Evolutionary conservation across 2,329 filamentous ascomycete genomes (phyloP), one percentile per base, ranked within the genome.

Genomic region (Epichloe bromicola): DNA sequence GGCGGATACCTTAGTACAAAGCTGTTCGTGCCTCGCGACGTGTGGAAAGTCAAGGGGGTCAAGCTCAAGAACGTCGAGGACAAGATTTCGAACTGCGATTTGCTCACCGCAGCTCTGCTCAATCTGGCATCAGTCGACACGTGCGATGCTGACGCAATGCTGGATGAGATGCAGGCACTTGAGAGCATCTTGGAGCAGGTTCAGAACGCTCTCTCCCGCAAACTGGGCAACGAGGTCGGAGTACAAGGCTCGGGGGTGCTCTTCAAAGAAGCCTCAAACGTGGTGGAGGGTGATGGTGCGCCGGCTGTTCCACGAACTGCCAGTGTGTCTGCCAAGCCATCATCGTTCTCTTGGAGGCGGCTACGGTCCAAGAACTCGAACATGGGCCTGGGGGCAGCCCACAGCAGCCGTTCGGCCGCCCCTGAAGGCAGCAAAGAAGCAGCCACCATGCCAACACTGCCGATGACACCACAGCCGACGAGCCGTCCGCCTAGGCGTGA

Each of bases 61-160:
- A 97, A 95, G 68, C 75, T 98, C 23, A 93, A 89, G 69, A 84
- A 83, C 36, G 63, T 97, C 1, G 93, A 98, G 57, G 93, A 98
- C 60, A 98, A 98, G 71, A 83, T 96, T 50, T 79, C 87, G 12
- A 88, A 89, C 55, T 96, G 90, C 64, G 93, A 98, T 65, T 76
- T 88, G 48, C 76, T 98, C 47, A 97, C 91, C 1, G 88, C 90
- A 1, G 90, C 91, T 10, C 72, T 98, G 33, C 76, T 88, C 51
- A 93, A 90, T 63, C 76, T 98, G 37, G 80, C 83, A 6, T 79
- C 82, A 55, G 89, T 95, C 1, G 88, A 98, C 60, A 93, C 85
- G 0, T 85, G 82, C 55, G 91, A 98, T 63, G 90, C 91, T 0
- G 91, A 96, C 63, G 88, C 89, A 0, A 82, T 97, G 19, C 74